phyloP scores from a whole-genome alignment of 176 grass and related monocot genomes.

The Zea luxurians region DNA sequence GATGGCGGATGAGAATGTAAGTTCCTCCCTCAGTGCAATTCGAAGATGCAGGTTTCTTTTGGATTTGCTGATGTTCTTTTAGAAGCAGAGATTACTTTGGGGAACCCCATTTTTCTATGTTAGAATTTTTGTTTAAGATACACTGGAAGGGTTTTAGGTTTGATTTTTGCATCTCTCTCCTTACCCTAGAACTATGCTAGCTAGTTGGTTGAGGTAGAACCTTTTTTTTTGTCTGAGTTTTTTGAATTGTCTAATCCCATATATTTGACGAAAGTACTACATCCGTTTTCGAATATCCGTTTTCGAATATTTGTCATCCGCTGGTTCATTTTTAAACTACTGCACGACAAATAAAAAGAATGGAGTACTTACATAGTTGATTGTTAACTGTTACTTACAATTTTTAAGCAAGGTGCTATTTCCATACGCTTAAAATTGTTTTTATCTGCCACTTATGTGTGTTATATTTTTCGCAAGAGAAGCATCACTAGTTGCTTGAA shows the following conservation, averaged over 20 bases:
- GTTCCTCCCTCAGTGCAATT: background rate
- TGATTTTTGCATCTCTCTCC: background rate
- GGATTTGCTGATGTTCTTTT: background rate
- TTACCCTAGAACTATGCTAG: constrained; percentile 5
- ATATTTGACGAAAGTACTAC: background rate
- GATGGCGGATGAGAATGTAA: constrained; percentile 43
- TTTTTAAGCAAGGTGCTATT: constrained; percentile 3
- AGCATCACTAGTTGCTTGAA: background rate
- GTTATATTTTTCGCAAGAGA: background rate
- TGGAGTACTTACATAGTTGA: background rate
- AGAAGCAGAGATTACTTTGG: background rate
- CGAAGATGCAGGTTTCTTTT: background rate
- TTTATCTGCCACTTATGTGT: background rate
- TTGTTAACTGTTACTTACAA: background rate
- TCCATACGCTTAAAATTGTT: background rate
- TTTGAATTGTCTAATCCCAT: background rate
- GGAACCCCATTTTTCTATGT: background rate
- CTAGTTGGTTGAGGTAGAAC: background rate
- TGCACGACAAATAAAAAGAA: too few relatives aligned
- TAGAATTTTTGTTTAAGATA: constrained; percentile 5
- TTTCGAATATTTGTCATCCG: too few relatives aligned
- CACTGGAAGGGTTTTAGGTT: background rate
- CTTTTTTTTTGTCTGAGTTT: background rate
- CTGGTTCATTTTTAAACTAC: too few relatives aligned
- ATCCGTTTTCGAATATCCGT: too few relatives aligned